Evolutionary conservation across 257 asterid species (phyloP).

Genomic region (Plectranthus barbatus): DNA sequence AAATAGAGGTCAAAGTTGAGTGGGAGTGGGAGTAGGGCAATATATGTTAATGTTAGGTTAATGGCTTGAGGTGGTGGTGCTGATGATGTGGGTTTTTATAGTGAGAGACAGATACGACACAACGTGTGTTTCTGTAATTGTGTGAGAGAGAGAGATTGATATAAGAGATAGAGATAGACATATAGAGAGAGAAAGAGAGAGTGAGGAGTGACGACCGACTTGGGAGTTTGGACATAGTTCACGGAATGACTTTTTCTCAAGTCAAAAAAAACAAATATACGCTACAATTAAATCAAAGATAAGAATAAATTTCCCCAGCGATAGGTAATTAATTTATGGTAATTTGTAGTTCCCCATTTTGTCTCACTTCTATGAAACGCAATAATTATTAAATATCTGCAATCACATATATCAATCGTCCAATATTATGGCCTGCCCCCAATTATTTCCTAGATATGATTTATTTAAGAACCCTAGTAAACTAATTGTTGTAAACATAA

Average conservation of each 20-base stretch:
- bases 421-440: not conserved
- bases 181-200: too few relatives aligned
- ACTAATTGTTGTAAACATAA: too few relatives aligned
- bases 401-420: not conserved
- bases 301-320: not conserved
- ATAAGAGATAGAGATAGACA: too few relatives aligned
- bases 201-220: not conserved
- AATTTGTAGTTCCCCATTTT: conserved; percentile 6
- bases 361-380: not conserved
- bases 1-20: conserved; percentile 23
- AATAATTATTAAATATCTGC: not conserved
- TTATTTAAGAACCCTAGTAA: not conserved
- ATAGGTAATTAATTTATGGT: not conserved
- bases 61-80: not conserved
- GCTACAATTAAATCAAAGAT: not conserved
- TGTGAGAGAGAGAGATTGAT: too few relatives aligned
- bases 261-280: conserved; percentile 16
- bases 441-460: not conserved
- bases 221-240: not conserved
- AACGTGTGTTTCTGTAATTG: not conserved
- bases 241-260: conserved; percentile 10
- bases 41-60: not conserved
- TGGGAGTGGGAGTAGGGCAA: conserved; percentile 26
- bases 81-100: not conserved
- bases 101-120: not conserved